Evolutionary conservation across 2,329 filamentous ascomycete species (phyloP).

Genomic region (Sporothrix brunneoviolacea): DNA sequence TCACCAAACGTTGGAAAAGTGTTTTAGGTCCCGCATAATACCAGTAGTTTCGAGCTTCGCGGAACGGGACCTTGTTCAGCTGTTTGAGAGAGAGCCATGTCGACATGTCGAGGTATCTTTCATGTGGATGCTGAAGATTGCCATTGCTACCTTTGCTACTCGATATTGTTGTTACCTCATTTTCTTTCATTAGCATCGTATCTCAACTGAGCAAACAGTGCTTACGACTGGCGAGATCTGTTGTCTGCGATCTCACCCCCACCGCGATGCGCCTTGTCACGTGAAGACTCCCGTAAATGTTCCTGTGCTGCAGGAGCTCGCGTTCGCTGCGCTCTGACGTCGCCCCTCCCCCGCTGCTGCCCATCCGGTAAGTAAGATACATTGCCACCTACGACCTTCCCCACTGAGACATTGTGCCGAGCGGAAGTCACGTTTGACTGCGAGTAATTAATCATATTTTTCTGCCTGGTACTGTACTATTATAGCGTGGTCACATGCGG

Average conservation of each 20-base stretch:
- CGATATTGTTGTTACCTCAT: not conserved
- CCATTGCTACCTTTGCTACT: not conserved
- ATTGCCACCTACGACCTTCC: not conserved
- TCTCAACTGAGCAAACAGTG: no score
- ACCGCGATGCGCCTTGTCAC: no score
- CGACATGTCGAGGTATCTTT: no score
- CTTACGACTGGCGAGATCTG: no score
- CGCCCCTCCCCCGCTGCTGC: no score
- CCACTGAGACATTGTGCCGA: slow-evolving; percentile 11
- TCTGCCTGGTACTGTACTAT: slow-evolving; percentile 2
- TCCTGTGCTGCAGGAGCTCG: no score
- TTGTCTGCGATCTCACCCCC: no score
- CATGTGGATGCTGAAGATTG: no score
- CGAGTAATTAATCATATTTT: slow-evolving; percentile 6
- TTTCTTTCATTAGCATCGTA: not conserved
- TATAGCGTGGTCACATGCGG: slow-evolving; percentile 20
- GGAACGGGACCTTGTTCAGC: not conserved
- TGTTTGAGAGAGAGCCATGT: not conserved
- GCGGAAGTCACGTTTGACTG: slow-evolving; percentile 8
- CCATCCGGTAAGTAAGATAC: no score
- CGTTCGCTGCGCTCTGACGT: no score
- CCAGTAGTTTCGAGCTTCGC: not conserved
- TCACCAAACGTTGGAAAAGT: no score
- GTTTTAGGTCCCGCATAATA: not conserved
- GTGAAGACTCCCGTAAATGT: no score